These are phyloP conservation scores for Coemansia sp. DNA, from an alignment of 192 early-diverging fungal genomes.

Conservation along the genomic window DNA sequence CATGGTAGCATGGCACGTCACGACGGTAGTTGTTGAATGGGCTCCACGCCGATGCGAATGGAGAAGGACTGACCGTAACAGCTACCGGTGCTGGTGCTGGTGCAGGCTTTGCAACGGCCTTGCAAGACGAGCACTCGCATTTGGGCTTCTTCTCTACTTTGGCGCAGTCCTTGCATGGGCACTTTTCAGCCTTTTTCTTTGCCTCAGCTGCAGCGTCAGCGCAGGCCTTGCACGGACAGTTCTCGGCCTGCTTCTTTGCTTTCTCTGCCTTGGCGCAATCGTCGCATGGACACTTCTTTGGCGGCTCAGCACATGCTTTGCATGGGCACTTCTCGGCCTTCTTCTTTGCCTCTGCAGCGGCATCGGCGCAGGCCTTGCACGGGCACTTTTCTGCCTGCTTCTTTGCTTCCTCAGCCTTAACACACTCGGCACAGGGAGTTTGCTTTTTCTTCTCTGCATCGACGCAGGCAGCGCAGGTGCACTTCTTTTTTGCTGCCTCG, in stretches of 20 bases:
- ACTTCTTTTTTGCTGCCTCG: conserved; percentile 18
- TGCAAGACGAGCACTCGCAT: conserved; percentile 28
- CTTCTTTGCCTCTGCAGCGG: conserved; percentile 26
- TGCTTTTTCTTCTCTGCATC: conserved; percentile 28
- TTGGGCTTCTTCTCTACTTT: conserved; percentile 20
- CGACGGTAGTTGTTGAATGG: conserved; percentile 58
- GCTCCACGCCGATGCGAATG: conserved; percentile 55
- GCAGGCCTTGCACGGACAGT: conserved; percentile 37
- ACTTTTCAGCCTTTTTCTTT: conserved; percentile 13
- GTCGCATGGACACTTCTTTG: conserved; percentile 13
- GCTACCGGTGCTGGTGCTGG: conserved; percentile 13
- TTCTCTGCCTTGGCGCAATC: conserved; percentile 29
- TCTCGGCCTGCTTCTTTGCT: conserved; percentile 31
- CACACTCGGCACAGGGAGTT: conserved; percentile 31
- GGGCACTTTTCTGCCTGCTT: conserved; percentile 40
- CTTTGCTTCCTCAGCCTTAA: conserved; percentile 27
- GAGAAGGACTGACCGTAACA: conserved; percentile 41
- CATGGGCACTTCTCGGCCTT: conserved; percentile 37
- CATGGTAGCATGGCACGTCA: conserved; percentile 47
- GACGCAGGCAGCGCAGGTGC: conserved; percentile 17
- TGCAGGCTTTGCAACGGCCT: conserved; percentile 15
- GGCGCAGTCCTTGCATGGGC: conserved; percentile 14
- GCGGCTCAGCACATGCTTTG: conserved; percentile 1
- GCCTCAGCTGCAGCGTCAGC: conserved; percentile 26
- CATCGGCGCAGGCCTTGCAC: conserved; percentile 36